Percentiles rank a stretch among this genome's conserved stretches.
Conservation (phyloP, 2,329 filamentous ascomycete species). For the Gremmenia infestans region DNA sequence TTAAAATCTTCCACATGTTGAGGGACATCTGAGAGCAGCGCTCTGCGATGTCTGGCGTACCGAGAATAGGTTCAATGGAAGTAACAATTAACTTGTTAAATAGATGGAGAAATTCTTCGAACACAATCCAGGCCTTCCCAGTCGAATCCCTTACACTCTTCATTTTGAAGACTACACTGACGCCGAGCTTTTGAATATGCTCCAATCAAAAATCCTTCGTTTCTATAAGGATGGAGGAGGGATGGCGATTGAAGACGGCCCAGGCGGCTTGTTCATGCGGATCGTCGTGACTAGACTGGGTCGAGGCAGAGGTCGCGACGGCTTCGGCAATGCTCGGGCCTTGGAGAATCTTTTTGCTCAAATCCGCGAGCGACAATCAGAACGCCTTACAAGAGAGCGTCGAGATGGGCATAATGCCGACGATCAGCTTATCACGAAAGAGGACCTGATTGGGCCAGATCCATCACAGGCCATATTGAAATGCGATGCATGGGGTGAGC, state of each 20-base stretch:
- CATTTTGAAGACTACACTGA: conserved; percentile 67
- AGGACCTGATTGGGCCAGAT: conserved; percentile 69
- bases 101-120: conserved; percentile 77
- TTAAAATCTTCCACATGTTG: no score
- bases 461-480: conserved; percentile 47
- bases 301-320: conserved; percentile 54
- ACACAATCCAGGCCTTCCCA: conserved; percentile 67
- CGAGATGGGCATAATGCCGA: conserved; percentile 39
- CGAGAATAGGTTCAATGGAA: no score
- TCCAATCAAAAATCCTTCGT: conserved; percentile 48
- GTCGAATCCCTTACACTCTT: conserved; percentile 61
- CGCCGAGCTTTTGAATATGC: conserved; percentile 56
- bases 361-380: conserved; percentile 55
- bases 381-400: conserved; percentile 47
- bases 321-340: conserved; percentile 69
- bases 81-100: conserved; percentile 45
- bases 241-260: conserved; percentile 58
- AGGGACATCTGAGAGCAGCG: no score
- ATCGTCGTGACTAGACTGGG: conserved; percentile 60
- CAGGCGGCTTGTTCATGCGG: conserved; percentile 55
- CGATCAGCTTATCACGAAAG: conserved; percentile 55
- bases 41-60: no score
- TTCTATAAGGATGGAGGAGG: conserved; percentile 41
- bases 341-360: conserved; percentile 56
- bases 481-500: conserved; percentile 51